A percentile compares a stretch with the other conserved stretches of the same genome.
phyloP scores from a whole-genome alignment of 2,329 filamentous ascomycete genomes.

The Neofusicoccum kwambonambiense region DNA sequence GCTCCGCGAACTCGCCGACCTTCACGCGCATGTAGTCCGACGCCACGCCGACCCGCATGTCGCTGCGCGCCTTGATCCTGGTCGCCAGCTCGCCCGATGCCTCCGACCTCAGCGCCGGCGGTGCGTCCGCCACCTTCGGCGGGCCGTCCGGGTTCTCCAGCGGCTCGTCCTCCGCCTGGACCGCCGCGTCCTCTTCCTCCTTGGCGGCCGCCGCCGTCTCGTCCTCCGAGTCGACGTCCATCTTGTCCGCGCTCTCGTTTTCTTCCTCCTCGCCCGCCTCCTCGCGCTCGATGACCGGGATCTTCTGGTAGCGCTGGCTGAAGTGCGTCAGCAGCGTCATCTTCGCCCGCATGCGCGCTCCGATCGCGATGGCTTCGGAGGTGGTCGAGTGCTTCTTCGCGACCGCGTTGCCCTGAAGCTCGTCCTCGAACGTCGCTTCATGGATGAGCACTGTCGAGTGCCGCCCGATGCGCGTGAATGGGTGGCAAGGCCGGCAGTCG shows the following conservation, averaged over 20 bases:
- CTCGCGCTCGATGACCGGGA: conserved; percentile 52
- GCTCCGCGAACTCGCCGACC: conserved; percentile 67
- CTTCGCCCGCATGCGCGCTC: conserved; percentile 73
- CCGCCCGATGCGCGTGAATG: conserved; percentile 69
- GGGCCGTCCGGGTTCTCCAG: conserved; percentile 25
- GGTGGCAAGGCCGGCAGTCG: conserved; percentile 72
- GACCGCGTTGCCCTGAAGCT: conserved; percentile 71
- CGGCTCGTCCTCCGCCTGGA: conserved; percentile 9
- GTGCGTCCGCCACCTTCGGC: background rate
- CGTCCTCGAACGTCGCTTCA: conserved; percentile 94
- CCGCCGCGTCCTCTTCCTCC: conserved; percentile 17
- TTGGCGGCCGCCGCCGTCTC: conserved; percentile 23
- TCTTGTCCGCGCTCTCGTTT: conserved; percentile 27
- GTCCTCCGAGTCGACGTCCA: conserved; percentile 24
- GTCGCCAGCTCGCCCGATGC: background rate
- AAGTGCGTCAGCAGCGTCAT: conserved; percentile 90
- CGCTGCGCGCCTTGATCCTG: conserved; percentile 39
- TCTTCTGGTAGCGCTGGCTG: conserved; percentile 86
- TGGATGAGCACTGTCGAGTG: conserved; percentile 84
- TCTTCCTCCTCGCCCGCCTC: conserved; percentile 29
- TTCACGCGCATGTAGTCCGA: conserved; percentile 78
- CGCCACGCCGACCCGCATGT: conserved; percentile 68
- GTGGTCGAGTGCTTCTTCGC: conserved; percentile 92
- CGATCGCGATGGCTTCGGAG: conserved; percentile 78
- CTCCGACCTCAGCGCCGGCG: background rate